Conservation (phyloP, 352 stramenopile species). For the Phytophthora quininea region DNA sequence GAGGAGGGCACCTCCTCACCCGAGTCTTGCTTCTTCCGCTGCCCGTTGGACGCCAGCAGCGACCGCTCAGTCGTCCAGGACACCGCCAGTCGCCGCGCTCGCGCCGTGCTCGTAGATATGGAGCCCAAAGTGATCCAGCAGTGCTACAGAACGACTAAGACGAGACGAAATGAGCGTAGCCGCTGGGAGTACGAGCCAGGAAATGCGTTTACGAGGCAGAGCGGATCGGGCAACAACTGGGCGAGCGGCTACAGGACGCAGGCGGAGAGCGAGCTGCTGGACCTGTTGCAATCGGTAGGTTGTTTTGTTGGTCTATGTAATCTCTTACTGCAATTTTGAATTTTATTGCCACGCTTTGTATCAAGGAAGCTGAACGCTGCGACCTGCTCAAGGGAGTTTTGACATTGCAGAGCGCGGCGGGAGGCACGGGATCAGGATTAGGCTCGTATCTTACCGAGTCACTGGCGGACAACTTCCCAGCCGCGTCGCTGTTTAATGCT, state of each 20-base stretch:
- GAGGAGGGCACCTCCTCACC: slow-evolving; percentile 22
- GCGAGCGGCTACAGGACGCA: slow-evolving; percentile 62
- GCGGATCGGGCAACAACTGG: slow-evolving; percentile 85
- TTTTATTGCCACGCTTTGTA: not conserved
- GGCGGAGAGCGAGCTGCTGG: slow-evolving; percentile 47
- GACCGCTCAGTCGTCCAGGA: slow-evolving; percentile 33
- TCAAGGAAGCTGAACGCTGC: slow-evolving; percentile 70
- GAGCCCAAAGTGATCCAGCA: slow-evolving; percentile 80
- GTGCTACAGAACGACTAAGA: slow-evolving; percentile 33
- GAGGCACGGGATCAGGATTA: slow-evolving; percentile 88
- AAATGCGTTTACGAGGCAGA: slow-evolving; percentile 65
- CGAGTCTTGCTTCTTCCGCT: slow-evolving; percentile 45
- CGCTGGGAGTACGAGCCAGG: slow-evolving; percentile 52
- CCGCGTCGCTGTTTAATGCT: slow-evolving; percentile 62
- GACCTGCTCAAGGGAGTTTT: slow-evolving; percentile 76
- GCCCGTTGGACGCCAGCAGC: slow-evolving; percentile 10
- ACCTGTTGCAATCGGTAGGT: slow-evolving; percentile 56
- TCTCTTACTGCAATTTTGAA: not conserved
- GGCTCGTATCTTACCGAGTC: slow-evolving; percentile 83
- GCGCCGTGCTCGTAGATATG: slow-evolving; percentile 84
- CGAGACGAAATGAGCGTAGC: not conserved
- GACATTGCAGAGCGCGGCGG: slow-evolving; percentile 85
- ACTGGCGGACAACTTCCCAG: slow-evolving; percentile 68
- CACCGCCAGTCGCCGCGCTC: slow-evolving; percentile 29
- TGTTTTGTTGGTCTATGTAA: not conserved